Percentiles rank a stretch among this genome's conserved stretches.
phyloP scores from a whole-genome alignment of 1,284 basidiomycete genomes.

The Tilletia caries region DNA sequence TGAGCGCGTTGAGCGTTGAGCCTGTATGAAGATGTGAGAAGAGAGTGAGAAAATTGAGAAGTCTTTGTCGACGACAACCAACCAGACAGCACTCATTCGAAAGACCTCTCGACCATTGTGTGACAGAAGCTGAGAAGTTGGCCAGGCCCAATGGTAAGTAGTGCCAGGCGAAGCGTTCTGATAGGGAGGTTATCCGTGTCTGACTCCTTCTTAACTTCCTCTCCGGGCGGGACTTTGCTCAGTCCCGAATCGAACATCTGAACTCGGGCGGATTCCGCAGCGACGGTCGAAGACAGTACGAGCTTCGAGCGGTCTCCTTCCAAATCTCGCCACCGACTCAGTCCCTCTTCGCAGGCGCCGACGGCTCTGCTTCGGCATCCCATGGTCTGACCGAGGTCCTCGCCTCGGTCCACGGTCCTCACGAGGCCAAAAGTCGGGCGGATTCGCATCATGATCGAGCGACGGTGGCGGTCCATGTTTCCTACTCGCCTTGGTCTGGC shows the following conservation, averaged over 20 bases:
- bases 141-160: neutral
- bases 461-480: slow-evolving; percentile 67
- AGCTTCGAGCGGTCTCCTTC: slow-evolving; percentile 78
- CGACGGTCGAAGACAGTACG: slow-evolving; percentile 83
- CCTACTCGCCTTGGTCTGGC: slow-evolving; percentile 68
- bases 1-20: no score
- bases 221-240: neutral
- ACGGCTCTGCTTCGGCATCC: slow-evolving; percentile 76
- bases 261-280: slow-evolving; percentile 78
- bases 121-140: no score
- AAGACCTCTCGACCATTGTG: no score
- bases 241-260: slow-evolving; percentile 78
- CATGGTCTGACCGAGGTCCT: slow-evolving; percentile 87
- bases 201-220: neutral
- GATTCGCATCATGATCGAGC: slow-evolving; percentile 53
- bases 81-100: no score
- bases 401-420: slow-evolving; percentile 83
- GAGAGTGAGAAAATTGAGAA: no score
- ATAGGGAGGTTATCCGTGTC: neutral
- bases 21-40: no score
- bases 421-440: slow-evolving; percentile 65
- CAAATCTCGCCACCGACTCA: slow-evolving; percentile 69
- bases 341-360: slow-evolving; percentile 59
- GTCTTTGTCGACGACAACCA: no score
- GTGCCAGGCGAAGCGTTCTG: neutral